Percentiles rank a stretch among this genome's conserved stretches.
These are phyloP conservation scores for Rubia yunnanensis DNA, from an alignment of 257 asterid species.

Conservation along the genomic window DNA sequence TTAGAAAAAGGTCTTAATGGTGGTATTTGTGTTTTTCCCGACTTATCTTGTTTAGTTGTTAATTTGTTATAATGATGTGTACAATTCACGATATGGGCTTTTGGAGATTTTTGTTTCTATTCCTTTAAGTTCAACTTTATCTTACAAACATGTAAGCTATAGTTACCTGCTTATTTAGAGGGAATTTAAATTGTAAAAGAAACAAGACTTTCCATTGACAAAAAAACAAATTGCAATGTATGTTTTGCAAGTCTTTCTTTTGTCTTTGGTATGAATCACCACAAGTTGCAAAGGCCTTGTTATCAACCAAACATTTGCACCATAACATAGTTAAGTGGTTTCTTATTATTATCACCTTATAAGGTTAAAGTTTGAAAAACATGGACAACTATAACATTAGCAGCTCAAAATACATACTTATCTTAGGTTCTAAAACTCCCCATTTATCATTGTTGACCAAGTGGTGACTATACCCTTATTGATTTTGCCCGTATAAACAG, in stretches of 20 bases:
- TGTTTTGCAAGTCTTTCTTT: no score
- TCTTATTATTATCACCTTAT: not conserved
- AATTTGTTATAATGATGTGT: not conserved
- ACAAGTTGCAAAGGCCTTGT: not conserved
- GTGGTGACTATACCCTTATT: conserved; percentile 21
- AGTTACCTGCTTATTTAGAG: not conserved
- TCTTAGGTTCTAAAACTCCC: not conserved
- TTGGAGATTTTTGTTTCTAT: not conserved
- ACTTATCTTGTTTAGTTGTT: not conserved
- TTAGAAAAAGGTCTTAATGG: not conserved
- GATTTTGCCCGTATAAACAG: conserved; percentile 24
- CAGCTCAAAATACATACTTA: not conserved
- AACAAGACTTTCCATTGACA: not conserved
- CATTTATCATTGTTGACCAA: not conserved
- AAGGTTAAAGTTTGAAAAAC: not conserved
- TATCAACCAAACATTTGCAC: not conserved
- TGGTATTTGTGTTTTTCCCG: not conserved
- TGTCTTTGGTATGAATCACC: not conserved
- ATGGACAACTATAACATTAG: not conserved
- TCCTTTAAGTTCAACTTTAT: not conserved
- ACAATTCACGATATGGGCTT: not conserved
- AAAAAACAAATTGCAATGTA: no score
- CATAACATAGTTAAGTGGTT: not conserved
- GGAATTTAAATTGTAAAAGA: not conserved
- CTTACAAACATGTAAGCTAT: not conserved